These are phyloP conservation scores for Pedinophyceae sp. DNA, from an alignment of 139 green algal species.

Conservation along the genomic window DNA sequence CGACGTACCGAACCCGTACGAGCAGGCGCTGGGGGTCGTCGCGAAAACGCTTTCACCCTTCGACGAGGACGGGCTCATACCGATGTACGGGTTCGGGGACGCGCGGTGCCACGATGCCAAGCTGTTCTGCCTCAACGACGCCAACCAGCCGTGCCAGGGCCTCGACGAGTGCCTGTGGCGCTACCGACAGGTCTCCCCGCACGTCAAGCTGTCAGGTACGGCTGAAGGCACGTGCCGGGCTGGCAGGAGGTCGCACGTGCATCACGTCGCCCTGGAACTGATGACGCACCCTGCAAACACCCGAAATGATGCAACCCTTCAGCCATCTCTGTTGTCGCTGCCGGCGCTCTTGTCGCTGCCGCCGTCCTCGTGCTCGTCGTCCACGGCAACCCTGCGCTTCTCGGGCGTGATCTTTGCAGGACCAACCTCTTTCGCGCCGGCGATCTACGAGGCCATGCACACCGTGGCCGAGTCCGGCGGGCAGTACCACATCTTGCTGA, in stretches of 20 bases:
- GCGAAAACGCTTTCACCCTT: background rate
- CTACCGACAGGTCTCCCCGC: background rate
- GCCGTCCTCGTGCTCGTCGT: too few species aligned
- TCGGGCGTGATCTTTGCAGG: too few species aligned
- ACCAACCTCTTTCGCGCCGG: conserved; percentile 5
- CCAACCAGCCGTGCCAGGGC: background rate
- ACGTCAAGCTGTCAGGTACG: background rate
- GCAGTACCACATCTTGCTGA: conserved; percentile 42
- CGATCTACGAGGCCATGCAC: conserved; percentile 35
- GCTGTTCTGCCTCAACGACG: background rate
- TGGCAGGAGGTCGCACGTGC: too few species aligned
- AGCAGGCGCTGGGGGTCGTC: background rate
- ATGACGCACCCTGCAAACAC: too few species aligned
- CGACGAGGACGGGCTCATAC: background rate
- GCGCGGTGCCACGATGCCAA: background rate
- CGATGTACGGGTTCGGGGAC: background rate
- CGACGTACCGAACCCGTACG: background rate
- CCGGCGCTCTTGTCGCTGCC: too few species aligned
- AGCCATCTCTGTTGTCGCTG: too few species aligned
- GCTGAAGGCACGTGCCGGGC: too few species aligned
- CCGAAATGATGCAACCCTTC: too few species aligned
- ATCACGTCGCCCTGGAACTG: too few species aligned
- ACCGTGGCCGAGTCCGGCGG: conserved; percentile 26
- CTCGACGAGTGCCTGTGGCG: background rate
- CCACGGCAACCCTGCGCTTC: too few species aligned